Evolutionary conservation across 163 green algal genomes (phyloP).

Genomic region (Scenedesmus sp.): DNA sequence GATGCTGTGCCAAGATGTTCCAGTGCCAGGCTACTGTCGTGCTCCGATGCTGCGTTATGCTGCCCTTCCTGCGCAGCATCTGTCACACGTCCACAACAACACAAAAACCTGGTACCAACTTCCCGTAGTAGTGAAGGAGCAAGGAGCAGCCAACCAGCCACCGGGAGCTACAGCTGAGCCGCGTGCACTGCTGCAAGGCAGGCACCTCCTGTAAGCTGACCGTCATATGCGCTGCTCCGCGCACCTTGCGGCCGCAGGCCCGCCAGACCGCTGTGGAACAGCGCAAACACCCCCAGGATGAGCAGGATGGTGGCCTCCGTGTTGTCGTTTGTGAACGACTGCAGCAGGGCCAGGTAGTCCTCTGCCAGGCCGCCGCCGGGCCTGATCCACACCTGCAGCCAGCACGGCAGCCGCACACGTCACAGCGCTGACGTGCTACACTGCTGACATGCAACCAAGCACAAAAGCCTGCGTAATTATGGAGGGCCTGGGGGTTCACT

Average conservation of each 20-base stretch:
- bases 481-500: too few species aligned
- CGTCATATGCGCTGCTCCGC: neutral
- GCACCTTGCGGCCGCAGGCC: slow-evolving; percentile 86
- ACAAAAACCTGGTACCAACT: too few species aligned
- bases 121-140: neutral
- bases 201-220: neutral
- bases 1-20: too few species aligned
- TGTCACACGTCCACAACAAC: too few species aligned
- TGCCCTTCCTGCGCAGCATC: too few species aligned
- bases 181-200: neutral
- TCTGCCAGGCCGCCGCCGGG: slow-evolving; percentile 85
- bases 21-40: too few species aligned
- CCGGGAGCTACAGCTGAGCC: neutral
- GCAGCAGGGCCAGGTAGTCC: slow-evolving; percentile 79
- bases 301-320: slow-evolving; percentile 85
- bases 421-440: neutral
- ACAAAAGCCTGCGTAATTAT: too few species aligned
- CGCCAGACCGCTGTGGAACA: slow-evolving; percentile 92
- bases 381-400: slow-evolving; percentile 89
- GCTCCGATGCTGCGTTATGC: too few species aligned
- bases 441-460: too few species aligned
- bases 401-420: neutral
- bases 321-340: slow-evolving; percentile 69
- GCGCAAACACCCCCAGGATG: slow-evolving; percentile 93
- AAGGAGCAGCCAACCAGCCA: neutral